Evolutionary conservation across 352 stramenopile species (phyloP).

Genomic region (Pythium folliculosum): DNA sequence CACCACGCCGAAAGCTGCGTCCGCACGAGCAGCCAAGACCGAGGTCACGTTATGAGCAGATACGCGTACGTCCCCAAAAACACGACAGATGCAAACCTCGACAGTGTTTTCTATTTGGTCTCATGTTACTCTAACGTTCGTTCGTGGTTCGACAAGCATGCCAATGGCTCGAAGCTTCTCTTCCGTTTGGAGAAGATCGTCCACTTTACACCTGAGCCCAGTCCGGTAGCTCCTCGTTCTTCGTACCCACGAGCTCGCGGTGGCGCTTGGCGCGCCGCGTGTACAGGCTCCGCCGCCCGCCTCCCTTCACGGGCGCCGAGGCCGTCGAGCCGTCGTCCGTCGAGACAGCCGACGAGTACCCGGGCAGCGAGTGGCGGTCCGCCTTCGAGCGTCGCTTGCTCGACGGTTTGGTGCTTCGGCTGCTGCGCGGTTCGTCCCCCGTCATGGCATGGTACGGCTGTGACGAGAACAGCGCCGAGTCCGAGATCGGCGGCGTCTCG

Average conservation of each 20-base stretch:
- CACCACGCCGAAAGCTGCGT: neutral
- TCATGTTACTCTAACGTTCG: neutral
- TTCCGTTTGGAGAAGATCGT: conserved; percentile 14
- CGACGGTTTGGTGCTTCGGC: neutral
- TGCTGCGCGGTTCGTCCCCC: neutral
- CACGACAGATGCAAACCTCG: neutral
- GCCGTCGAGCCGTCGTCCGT: conserved; percentile 12
- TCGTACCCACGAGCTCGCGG: conserved; percentile 11
- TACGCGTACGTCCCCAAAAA: neutral
- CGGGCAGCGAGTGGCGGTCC: conserved; percentile 21
- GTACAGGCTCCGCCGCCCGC: conserved; percentile 26
- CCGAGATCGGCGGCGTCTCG: conserved; percentile 8
- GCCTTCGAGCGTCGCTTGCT: conserved; percentile 4
- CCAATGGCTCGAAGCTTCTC: neutral
- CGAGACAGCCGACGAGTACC: conserved; percentile 12
- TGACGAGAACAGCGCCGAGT: conserved; percentile 25
- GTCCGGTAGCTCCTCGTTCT: conserved; percentile 27
- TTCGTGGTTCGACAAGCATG: too few relatives aligned
- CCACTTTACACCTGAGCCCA: conserved; percentile 26
- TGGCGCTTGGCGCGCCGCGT: conserved; percentile 13
- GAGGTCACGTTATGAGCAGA: conserved; percentile 3
- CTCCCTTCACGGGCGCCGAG: conserved; percentile 14
- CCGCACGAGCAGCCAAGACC: neutral
- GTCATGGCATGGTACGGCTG: conserved; percentile 27
- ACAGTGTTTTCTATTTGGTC: neutral